A percentile compares a stretch with the other conserved stretches of the same genome.
Conservation (phyloP, 1,284 basidiomycete species). For the Fomitopsis betulina region DNA sequence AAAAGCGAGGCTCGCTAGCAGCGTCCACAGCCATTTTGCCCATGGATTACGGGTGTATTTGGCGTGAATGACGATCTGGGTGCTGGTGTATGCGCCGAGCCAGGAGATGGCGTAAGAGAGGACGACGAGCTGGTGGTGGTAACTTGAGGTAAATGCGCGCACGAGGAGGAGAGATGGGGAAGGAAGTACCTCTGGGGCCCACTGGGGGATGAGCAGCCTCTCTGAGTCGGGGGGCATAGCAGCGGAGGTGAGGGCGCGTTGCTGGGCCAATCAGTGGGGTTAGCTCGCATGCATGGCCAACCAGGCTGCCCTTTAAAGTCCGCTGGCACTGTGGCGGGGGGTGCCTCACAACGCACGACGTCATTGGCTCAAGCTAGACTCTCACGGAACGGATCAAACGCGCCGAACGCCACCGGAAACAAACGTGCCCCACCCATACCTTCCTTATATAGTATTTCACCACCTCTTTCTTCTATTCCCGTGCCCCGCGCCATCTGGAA, state of each 20-base stretch:
- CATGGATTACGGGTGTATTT: conserved; percentile 21
- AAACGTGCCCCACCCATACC: no score
- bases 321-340: no score
- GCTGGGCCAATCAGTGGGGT: no score
- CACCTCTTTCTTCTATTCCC: no score
- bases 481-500: no score
- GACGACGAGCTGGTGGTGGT: conserved; percentile 19
- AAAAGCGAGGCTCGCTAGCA: conserved; percentile 26
- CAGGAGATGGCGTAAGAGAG: conserved; percentile 28
- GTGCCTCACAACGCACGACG: no score
- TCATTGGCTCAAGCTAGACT: no score
- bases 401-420: no score
- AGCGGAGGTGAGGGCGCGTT: background rate
- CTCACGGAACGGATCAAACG: no score
- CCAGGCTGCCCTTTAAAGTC: background rate
- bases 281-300: no score
- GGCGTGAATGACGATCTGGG: conserved; percentile 28
- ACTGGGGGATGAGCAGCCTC: conserved; percentile 23
- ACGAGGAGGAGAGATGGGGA: no score
- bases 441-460: no score
- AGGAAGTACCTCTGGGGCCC: conserved; percentile 24
- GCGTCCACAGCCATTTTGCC: conserved; percentile 23
- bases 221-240: conserved; percentile 6
- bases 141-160: background rate
- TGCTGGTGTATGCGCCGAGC: conserved; percentile 29